These are phyloP conservation scores for Pseudopithomyces chartarum DNA, from an alignment of 2,329 filamentous ascomycete species.

Conservation along the genomic window DNA sequence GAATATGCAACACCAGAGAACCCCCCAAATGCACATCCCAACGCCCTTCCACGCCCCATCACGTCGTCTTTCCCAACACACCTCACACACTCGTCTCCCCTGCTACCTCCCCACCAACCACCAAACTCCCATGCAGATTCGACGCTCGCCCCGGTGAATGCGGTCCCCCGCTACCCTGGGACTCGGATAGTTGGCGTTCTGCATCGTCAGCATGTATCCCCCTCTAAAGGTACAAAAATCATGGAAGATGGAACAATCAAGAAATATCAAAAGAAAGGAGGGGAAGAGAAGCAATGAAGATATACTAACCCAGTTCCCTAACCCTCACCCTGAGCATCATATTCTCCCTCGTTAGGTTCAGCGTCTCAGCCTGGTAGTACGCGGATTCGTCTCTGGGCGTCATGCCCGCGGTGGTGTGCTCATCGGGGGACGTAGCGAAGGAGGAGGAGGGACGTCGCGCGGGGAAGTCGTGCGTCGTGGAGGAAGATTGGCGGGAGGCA, in stretches of 20 bases:
- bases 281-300: not conserved
- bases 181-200: slow-evolving; percentile 43
- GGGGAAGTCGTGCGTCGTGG: slow-evolving; percentile 46
- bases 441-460: slow-evolving; percentile 58
- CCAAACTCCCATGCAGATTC: slow-evolving; percentile 27
- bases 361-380: slow-evolving; percentile 82
- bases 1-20: too few species aligned
- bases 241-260: too few species aligned
- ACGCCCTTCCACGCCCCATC: too few species aligned
- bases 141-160: slow-evolving; percentile 38
- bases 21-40: too few species aligned
- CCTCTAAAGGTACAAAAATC: too few species aligned
- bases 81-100: too few species aligned
- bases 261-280: too few species aligned
- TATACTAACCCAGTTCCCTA: slow-evolving; percentile 66
- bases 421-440: slow-evolving; percentile 60
- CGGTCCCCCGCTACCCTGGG: slow-evolving; percentile 35
- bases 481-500: slow-evolving; percentile 52
- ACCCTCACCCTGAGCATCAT: slow-evolving; percentile 81
- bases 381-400: slow-evolving; percentile 70
- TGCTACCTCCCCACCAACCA: slow-evolving; percentile 20
- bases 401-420: slow-evolving; percentile 54
- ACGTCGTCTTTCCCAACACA: too few species aligned
- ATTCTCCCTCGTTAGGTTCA: slow-evolving; percentile 77
- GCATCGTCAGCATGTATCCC: slow-evolving; percentile 7